Evolutionary conservation across 805 yeast genomes (phyloP), one percentile per base, ranked within the genome.

Genomic region (Pichia thaimueangensis): DNA sequence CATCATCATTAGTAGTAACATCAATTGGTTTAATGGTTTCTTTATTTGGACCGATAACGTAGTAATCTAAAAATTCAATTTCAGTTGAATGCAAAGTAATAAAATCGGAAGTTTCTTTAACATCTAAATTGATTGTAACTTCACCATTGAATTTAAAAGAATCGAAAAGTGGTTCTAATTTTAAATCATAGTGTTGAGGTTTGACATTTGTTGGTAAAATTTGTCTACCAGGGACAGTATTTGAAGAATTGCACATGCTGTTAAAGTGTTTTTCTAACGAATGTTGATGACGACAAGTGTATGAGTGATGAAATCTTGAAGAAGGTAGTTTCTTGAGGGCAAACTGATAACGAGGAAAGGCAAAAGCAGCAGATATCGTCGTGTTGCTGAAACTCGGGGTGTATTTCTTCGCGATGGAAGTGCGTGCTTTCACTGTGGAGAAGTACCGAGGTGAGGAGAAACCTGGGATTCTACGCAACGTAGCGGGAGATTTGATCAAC

Each of bases 171-270:
- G 64, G 63, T 41, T 58, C 60, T 31, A 80, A 64, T 8, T 78
- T 68, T 35, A 91, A 60, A 45, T 79, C 76, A 62, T 91, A 91
- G 62, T 86, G 88, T 32, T 66, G 55, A 25, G 98, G 97, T 50
- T 73, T 75, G 49, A 89, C 86, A 47, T 77, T 71, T 3, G 54
- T 49, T 30, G 68, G 69, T 27, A 63, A 49, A n/a, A 61, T 51
- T 45, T 60, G 62, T 48, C 63, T 58, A 20, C 30, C 39, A 9
- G 41, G 25, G n/a, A 33, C 27, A n/a, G 20, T 13, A 8, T 22
- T 27, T 13, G 41, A 29, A 5, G 45, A 42, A 17, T 27, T 22
- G 20, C 40, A 29, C 46, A 43, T 43, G 15, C 32, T 29, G 13
- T 29, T 6, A 15, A 28, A 13, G n/a, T 36, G 39, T 36, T 40